A percentile compares a stretch with the other conserved stretches of the same genome.
These are phyloP conservation scores for Yamadazyma scolyti DNA, from an alignment of 805 yeast genomes.

Conservation along the genomic window DNA sequence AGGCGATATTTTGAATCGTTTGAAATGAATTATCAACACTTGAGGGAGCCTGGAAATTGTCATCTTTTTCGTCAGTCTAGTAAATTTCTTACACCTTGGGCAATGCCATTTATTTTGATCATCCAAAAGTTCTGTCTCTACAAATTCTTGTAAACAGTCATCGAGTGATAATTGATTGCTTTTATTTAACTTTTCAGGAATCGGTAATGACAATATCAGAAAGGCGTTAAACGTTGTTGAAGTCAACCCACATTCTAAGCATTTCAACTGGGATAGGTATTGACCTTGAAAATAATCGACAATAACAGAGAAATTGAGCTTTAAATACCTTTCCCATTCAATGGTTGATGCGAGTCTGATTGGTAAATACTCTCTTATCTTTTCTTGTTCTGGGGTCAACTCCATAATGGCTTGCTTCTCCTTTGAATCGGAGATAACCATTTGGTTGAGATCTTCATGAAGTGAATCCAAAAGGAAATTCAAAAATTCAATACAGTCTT, in stretches of 20 bases:
- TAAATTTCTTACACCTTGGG: conserved; percentile 63
- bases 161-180: conserved; percentile 34
- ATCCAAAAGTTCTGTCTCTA: conserved; percentile 67
- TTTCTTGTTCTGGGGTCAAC: conserved; percentile 59
- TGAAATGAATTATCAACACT: conserved; percentile 76
- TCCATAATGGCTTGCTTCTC: conserved; percentile 43
- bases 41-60: conserved; percentile 76
- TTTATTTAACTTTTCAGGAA: conserved; percentile 46
- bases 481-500: conserved; percentile 81
- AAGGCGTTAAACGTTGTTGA: conserved; percentile 87
- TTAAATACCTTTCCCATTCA: conserved; percentile 88
- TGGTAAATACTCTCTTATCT: conserved; percentile 65
- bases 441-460: conserved; percentile 82
- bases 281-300: conserved; percentile 89
- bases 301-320: conserved; percentile 72
- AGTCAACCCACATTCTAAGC: conserved; percentile 67
- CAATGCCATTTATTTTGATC: conserved; percentile 85
- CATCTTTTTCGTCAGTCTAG: conserved; percentile 64
- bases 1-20: conserved; percentile 59
- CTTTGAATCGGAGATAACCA: conserved; percentile 27
- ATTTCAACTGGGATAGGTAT: conserved; percentile 70
- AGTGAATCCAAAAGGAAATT: conserved; percentile 70
- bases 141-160: conserved; percentile 75
- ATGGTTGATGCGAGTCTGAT: conserved; percentile 78
- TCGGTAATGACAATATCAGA: conserved; percentile 74